Evolutionary conservation across 441 rosid genomes (phyloP).

Genomic region (Erodium texanum): DNA sequence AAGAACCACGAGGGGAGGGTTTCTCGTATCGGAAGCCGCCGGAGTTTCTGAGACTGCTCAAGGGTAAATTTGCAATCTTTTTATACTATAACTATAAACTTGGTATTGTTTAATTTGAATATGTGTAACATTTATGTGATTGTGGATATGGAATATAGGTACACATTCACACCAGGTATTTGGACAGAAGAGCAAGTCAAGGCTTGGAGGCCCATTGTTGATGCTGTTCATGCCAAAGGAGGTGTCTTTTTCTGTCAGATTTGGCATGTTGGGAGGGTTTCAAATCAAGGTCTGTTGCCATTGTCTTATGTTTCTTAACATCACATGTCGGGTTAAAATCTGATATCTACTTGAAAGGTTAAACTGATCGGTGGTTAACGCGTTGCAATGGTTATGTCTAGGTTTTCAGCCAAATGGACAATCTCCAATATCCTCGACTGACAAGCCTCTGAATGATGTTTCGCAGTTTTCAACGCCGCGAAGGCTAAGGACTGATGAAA

Average conservation of each 20-base stretch:
- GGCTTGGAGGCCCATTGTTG: not conserved
- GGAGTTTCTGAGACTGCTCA: not conserved
- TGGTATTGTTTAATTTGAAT: too few species aligned
- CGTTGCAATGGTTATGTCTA: too few species aligned
- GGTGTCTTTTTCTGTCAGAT: not conserved
- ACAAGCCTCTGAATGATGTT: not conserved
- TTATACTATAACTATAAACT: too few species aligned
- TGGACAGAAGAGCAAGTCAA: not conserved
- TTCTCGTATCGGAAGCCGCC: not conserved
- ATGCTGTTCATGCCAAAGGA: not conserved
- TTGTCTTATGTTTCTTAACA: too few species aligned
- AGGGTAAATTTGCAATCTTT: not conserved
- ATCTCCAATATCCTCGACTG: not conserved
- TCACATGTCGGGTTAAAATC: too few species aligned
- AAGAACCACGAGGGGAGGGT: not conserved
- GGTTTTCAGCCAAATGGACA: not conserved
- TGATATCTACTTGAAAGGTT: too few species aligned
- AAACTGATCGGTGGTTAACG: too few species aligned
- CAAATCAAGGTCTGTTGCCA: not conserved
- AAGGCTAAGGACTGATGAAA: not conserved
- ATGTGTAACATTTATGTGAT: not conserved
- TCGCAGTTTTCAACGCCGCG: not conserved
- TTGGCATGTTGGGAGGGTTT: not conserved
- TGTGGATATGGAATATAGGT: not conserved
- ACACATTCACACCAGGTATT: not conserved